Conservation (phyloP, 2,329 filamentous ascomycete species). For the Neopestalotiopsis clavispora region DNA sequence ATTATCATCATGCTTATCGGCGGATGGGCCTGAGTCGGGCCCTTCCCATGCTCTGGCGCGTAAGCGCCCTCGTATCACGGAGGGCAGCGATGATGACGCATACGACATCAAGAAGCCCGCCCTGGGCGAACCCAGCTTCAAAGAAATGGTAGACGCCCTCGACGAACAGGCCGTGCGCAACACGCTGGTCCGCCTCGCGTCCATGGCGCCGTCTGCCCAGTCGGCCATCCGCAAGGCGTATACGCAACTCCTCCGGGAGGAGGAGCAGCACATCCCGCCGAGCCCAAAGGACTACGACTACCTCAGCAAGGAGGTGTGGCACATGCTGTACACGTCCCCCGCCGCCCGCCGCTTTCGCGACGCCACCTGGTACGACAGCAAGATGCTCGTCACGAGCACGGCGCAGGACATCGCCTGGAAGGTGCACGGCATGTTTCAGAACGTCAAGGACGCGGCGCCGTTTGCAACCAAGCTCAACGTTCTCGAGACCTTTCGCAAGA, state of each 20-base stretch:
- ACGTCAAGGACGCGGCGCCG: background rate
- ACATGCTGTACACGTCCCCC: constrained; percentile 1
- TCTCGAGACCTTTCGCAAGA: constrained; percentile 23
- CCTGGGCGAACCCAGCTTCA: background rate
- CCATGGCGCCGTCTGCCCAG: constrained; percentile 14
- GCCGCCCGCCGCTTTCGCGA: background rate
- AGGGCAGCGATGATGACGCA: background rate
- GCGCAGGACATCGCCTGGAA: no score
- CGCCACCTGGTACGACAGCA: background rate
- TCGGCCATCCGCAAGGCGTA: constrained; percentile 1
- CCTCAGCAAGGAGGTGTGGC: constrained; percentile 13
- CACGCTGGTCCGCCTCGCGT: constrained; percentile 3
- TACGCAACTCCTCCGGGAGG: background rate
- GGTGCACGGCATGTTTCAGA: background rate
- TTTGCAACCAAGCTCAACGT: constrained; percentile 20
- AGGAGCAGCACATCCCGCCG: background rate
- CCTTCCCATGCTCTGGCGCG: no score
- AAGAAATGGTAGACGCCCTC: constrained; percentile 4
- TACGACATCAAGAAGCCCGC: background rate
- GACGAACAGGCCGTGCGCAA: background rate
- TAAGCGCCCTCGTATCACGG: background rate
- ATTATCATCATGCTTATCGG: no score
- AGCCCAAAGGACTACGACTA: background rate
- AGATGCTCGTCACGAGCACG: background rate
- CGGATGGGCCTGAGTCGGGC: background rate